Base-by-base conservation (phyloP, 805 yeast species). In the Peterozyma toletana region DNA sequence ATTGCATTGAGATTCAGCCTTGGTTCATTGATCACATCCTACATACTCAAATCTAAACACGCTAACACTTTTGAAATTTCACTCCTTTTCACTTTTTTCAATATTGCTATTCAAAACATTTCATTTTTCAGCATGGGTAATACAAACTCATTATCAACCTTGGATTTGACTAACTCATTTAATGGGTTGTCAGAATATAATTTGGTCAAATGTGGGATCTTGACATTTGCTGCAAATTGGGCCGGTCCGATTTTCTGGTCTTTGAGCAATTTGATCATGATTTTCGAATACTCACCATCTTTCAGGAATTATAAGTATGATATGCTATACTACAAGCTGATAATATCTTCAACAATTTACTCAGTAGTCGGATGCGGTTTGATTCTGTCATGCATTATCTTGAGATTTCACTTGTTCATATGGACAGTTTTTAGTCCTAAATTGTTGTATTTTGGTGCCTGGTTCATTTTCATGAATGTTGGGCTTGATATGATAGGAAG, bases 381-480 rank as follows among this genome's bases (percentile, higher is more conserved):
- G 41, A 58, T 86, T 37, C 64, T 67, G 0, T 83, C 96, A 11
- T 93, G 98, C 59, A 71, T 73, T 41, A 68, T 75, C 16, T 70
- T 90, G 52, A 71, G 96, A 52, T 85, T 82, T 56, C 99, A 93
- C 60, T 68, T 93, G 45, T 93, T 93, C 58, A 85, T 93, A 9
- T 93, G 99, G 99, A 90, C 98, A 2, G 99, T 93, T 7, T 93
- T 93, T 65, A 86, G 96, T 41, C 99, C 99, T 1, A 91, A 90
- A 55, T 60, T 93, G 4, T 71, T 95, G 33, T 93, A 83, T 58
- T 81, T 83, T 51, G 77, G 79, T 2, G 80, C 81, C 3, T 93
- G 98, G 98, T 66, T 74, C 30, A 44, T 76, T 3, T 65, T 78
- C 38, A 66, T 80, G 70, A 62, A 61, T 53, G 37, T 66, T 42